A percentile compares a stretch with the other conserved stretches of the same genome.
Evolutionary conservation across 140 eudicot species (phyloP).

Genomic region (Cichorium intybus): DNA sequence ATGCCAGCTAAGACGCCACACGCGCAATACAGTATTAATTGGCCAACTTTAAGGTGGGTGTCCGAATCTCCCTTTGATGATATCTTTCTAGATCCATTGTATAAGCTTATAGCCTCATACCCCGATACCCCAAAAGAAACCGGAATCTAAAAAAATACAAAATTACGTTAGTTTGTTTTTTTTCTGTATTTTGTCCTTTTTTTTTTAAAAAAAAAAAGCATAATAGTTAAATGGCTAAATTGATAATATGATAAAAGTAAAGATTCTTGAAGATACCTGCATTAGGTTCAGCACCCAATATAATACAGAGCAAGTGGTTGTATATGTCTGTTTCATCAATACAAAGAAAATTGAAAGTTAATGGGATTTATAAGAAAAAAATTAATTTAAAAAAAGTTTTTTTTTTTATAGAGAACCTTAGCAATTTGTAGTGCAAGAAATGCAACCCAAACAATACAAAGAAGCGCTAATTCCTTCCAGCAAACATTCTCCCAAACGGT

Average conservation of each 20-base stretch:
- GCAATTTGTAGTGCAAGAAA: slow-evolving; percentile 38
- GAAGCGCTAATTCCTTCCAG: slow-evolving; percentile 38
- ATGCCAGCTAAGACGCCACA: slow-evolving; percentile 45
- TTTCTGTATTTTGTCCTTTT: too few species aligned
- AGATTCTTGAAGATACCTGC: slow-evolving; percentile 40
- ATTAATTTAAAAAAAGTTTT: neutral
- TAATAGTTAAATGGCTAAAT: neutral
- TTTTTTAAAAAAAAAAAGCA: too few species aligned
- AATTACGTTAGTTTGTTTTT: too few species aligned
- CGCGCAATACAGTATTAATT: slow-evolving; percentile 29
- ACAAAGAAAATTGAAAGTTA: slow-evolving; percentile 5
- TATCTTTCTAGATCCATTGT: slow-evolving; percentile 37
- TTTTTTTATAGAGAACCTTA: slow-evolving; percentile 22
- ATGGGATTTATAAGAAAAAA: neutral
- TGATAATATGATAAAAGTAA: too few species aligned
- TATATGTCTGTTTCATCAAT: slow-evolving; percentile 28
- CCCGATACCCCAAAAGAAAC: slow-evolving; percentile 37
- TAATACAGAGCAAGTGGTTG: slow-evolving; percentile 32
- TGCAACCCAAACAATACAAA: slow-evolving; percentile 37
- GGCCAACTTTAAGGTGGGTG: slow-evolving; percentile 21
- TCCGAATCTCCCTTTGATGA: slow-evolving; percentile 33
- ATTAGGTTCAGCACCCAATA: slow-evolving; percentile 43
- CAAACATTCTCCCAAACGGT: slow-evolving; percentile 25
- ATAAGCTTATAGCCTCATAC: slow-evolving; percentile 38
- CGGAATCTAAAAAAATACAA: slow-evolving; percentile 33